Conservation (phyloP, 345 rosid species). For the Durio zibethinus region DNA sequence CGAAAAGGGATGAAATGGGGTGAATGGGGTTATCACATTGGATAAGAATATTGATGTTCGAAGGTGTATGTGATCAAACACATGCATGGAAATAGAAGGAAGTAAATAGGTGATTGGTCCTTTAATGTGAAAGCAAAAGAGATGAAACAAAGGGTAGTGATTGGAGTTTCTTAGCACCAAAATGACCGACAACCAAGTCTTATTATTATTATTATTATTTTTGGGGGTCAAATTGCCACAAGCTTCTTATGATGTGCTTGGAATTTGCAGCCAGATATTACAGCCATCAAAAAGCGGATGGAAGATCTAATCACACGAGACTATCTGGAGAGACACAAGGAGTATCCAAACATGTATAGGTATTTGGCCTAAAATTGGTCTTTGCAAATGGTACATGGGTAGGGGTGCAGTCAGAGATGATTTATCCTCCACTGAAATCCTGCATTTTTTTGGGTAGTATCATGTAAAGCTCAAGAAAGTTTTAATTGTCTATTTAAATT, state of each 20-base stretch:
- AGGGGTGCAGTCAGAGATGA: background rate
- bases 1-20: background rate
- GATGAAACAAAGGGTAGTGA: no score
- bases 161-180: no score
- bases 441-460: background rate
- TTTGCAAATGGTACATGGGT: background rate
- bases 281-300: constrained; percentile 90
- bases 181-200: no score
- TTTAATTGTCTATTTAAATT: background rate
- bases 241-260: background rate
- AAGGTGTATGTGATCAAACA: no score
- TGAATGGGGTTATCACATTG: no score
- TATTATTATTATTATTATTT: no score
- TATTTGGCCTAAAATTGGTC: constrained; percentile 56
- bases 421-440: background rate
- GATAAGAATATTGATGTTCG: no score
- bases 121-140: no score
- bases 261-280: constrained; percentile 80
- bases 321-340: constrained; percentile 88
- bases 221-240: no score
- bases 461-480: background rate
- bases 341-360: constrained; percentile 63
- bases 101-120: no score
- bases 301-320: constrained; percentile 89
- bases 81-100: no score